A percentile compares a stretch with the other conserved stretches of the same genome.
Evolutionary conservation across 2,329 filamentous ascomycete genomes (phyloP).

Genomic region (Leptoxyphium fumago): DNA sequence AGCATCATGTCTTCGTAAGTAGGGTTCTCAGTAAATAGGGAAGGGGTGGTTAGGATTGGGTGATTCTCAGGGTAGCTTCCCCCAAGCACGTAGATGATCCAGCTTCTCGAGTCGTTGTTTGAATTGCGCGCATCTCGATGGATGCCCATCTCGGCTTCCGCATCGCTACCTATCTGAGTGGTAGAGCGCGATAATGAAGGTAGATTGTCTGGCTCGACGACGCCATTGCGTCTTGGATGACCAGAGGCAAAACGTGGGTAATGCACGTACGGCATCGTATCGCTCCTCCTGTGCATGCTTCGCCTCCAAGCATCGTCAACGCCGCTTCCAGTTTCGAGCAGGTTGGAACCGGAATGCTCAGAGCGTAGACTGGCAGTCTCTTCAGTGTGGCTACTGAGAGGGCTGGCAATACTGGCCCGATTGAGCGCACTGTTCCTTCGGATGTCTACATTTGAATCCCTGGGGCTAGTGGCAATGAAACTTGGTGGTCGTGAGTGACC

Average conservation of each 20-base stretch:
- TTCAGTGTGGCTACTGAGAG: slow-evolving; percentile 18
- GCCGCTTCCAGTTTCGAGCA: slow-evolving; percentile 7
- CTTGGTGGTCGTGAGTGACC: slow-evolving; percentile 19
- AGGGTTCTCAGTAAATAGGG: slow-evolving; percentile 54
- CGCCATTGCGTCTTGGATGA: slow-evolving; percentile 47
- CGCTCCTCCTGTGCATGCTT: slow-evolving; percentile 16
- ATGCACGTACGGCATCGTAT: slow-evolving; percentile 22
- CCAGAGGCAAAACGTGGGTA: slow-evolving; percentile 45
- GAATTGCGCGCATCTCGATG: slow-evolving; percentile 9
- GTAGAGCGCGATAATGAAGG: slow-evolving; percentile 29
- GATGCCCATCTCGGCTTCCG: slow-evolving; percentile 20
- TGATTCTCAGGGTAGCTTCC: slow-evolving; percentile 57
- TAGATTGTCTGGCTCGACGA: slow-evolving; percentile 42
- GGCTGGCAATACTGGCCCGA: slow-evolving; percentile 13
- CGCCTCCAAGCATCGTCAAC: slow-evolving; percentile 13
- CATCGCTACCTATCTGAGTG: slow-evolving; percentile 20
- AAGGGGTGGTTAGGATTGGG: slow-evolving; percentile 54
- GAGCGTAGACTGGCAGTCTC: slow-evolving; percentile 20
- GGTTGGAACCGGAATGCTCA: slow-evolving; percentile 16
- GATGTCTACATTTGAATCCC: slow-evolving; percentile 16
- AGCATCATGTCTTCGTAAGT: slow-evolving; percentile 62
- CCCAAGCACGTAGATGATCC: slow-evolving; percentile 58
- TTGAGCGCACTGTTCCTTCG: slow-evolving; percentile 17
- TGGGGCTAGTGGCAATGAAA: slow-evolving; percentile 17
- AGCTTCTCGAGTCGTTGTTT: slow-evolving; percentile 42